Evolutionary conservation across 2,329 filamentous ascomycete species (phyloP).

Genomic region (Zymoseptoria pseudotritici): DNA sequence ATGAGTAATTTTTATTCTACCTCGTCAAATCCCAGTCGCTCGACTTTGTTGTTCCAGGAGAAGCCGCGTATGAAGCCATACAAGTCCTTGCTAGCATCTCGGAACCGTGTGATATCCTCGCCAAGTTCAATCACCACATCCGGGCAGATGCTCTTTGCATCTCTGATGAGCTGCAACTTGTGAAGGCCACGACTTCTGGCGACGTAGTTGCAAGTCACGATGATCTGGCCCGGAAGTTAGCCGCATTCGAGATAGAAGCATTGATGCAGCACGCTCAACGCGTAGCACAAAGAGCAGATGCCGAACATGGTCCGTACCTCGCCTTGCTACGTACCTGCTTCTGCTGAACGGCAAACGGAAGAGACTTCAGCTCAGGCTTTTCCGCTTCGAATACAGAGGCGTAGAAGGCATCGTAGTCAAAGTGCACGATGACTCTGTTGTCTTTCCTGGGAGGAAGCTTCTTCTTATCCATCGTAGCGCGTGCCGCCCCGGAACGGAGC

Average conservation of each 20-base stretch:
- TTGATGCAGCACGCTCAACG: background rate
- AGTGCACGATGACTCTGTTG: conserved; percentile 68
- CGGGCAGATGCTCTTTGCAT: conserved; percentile 72
- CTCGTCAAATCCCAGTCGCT: conserved; percentile 86
- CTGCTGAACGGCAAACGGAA: conserved; percentile 79
- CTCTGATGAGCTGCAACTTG: conserved; percentile 79
- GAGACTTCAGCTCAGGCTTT: conserved; percentile 61
- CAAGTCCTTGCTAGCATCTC: conserved; percentile 75
- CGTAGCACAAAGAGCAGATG: background rate
- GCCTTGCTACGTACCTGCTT: conserved; percentile 62
- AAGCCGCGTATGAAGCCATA: conserved; percentile 65
- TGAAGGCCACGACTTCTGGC: conserved; percentile 62
- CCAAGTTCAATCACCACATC: conserved; percentile 80
- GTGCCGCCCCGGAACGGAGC: background rate
- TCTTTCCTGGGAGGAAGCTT: conserved; percentile 43
- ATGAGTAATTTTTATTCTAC: conserved; percentile 36
- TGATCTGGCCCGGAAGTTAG: background rate
- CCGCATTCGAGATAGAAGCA: background rate
- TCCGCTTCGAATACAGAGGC: conserved; percentile 82
- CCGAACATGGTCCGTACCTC: background rate
- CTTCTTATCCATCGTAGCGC: conserved; percentile 16
- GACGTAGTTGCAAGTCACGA: conserved; percentile 91
- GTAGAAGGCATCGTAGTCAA: conserved; percentile 92
- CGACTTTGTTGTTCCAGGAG: conserved; percentile 70
- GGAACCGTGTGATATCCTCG: conserved; percentile 77